A percentile compares a stretch with the other conserved stretches of the same genome.
Evolutionary conservation across 306 rosid species (phyloP).

Genomic region (Lotus japonicus): DNA sequence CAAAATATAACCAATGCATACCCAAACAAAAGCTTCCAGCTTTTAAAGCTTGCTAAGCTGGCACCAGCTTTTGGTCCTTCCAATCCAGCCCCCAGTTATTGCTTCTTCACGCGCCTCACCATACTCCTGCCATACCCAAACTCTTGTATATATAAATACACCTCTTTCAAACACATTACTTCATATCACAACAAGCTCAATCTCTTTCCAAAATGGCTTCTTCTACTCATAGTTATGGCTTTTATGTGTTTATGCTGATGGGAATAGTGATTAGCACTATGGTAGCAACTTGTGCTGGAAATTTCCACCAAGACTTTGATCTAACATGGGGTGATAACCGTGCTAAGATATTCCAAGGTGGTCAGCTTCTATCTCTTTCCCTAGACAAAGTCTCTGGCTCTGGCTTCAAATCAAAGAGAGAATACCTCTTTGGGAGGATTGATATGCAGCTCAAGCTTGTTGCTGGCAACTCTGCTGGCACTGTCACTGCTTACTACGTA

Average conservation of each 20-base stretch:
- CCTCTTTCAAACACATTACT: constrained; percentile 25
- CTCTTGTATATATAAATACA: constrained; percentile 9
- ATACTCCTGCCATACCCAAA: constrained; percentile 21
- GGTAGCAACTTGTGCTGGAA: constrained; percentile 35
- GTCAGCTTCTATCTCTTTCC: constrained; percentile 60
- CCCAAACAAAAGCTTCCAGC: constrained; percentile 58
- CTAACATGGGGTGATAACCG: constrained; percentile 62
- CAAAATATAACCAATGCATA: neutral
- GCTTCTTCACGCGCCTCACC: constrained; percentile 34
- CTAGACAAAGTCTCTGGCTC: constrained; percentile 79
- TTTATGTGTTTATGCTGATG: constrained; percentile 15
- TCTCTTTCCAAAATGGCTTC: constrained; percentile 31
- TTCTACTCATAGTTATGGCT: constrained; percentile 14
- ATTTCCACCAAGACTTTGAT: constrained; percentile 58
- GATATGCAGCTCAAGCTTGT: constrained; percentile 78
- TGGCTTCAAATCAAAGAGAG: constrained; percentile 64
- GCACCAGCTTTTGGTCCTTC: constrained; percentile 45
- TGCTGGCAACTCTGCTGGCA: constrained; percentile 81
- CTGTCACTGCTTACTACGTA: constrained; percentile 80
- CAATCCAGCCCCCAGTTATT: constrained; percentile 20
- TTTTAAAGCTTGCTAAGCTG: constrained; percentile 50
- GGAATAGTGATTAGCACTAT: constrained; percentile 34
- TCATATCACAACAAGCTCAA: constrained; percentile 16
- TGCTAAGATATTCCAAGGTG: constrained; percentile 48
- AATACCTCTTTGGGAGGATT: constrained; percentile 58